Evolutionary conservation across 2,329 filamentous ascomycete species (phyloP).

Genomic region (Xylariaceae sp.): DNA sequence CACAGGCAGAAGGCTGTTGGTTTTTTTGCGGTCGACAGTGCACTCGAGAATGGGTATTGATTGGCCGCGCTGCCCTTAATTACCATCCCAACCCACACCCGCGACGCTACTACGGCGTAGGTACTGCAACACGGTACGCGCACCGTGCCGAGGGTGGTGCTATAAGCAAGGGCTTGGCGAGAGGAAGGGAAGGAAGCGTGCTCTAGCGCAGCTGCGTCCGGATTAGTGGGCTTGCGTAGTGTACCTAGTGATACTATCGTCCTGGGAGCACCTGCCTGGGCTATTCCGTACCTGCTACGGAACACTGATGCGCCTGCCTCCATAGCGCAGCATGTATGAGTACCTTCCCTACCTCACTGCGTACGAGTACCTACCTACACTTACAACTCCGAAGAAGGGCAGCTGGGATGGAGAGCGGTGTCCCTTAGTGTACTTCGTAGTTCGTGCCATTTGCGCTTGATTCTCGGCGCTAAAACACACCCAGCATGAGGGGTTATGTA

Average conservation of each 20-base stretch:
- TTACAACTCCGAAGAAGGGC: background rate
- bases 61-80: background rate
- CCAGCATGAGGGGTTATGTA: background rate
- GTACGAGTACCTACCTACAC: no score
- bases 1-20: slow-evolving; percentile 1
- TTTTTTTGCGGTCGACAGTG: background rate
- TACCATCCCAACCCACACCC: background rate
- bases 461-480: background rate
- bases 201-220: background rate
- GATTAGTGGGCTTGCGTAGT: no score
- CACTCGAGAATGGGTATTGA: background rate
- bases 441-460: background rate
- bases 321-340: no score
- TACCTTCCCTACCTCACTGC: no score
- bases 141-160: background rate
- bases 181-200: background rate
- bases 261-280: background rate
- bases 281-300: no score
- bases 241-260: background rate
- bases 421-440: background rate
- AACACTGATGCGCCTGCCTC: no score
- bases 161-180: background rate
- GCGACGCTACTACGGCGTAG: background rate
- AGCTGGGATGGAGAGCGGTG: background rate
- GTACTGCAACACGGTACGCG: background rate